Conservation (phyloP, 441 rosid genomes). For the Geranium incanum region DNA sequence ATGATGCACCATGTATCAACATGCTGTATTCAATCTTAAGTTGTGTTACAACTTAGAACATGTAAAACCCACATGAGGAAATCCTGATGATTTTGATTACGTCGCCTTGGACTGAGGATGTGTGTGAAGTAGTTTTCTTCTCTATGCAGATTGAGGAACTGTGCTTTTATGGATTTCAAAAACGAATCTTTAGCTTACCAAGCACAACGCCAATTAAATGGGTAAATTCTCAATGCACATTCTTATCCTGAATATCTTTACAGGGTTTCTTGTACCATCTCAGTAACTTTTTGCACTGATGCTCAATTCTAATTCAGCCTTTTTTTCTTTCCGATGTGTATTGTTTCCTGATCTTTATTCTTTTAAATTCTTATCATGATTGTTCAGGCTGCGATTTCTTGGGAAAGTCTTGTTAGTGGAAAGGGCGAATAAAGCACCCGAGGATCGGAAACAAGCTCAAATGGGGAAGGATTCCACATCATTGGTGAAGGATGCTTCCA, state of each 20-base stretch:
- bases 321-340: not conserved
- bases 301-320: slow-evolving; percentile 5
- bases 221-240: slow-evolving; percentile 35
- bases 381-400: slow-evolving; percentile 76
- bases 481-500: slow-evolving; percentile 30
- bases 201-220: slow-evolving; percentile 74
- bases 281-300: slow-evolving; percentile 6
- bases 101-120: not conserved
- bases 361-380: slow-evolving; percentile 20
- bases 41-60: not conserved
- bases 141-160: slow-evolving; percentile 52
- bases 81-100: not conserved
- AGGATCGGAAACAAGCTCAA: slow-evolving; percentile 40
- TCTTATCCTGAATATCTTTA: not conserved
- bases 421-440: slow-evolving; percentile 51
- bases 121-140: not conserved
- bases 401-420: slow-evolving; percentile 79
- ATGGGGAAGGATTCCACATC: slow-evolving; percentile 32
- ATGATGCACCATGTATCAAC: not conserved
- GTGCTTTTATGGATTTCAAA: slow-evolving; percentile 83
- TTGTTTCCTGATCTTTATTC: not conserved
- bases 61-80: not conserved
- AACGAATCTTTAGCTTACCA: slow-evolving; percentile 65
- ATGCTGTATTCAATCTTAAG: not conserved
- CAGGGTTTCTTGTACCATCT: slow-evolving; percentile 11